phyloP scores from a whole-genome alignment of 1,139 yeast species.

The Debaryomyces sp. region DNA sequence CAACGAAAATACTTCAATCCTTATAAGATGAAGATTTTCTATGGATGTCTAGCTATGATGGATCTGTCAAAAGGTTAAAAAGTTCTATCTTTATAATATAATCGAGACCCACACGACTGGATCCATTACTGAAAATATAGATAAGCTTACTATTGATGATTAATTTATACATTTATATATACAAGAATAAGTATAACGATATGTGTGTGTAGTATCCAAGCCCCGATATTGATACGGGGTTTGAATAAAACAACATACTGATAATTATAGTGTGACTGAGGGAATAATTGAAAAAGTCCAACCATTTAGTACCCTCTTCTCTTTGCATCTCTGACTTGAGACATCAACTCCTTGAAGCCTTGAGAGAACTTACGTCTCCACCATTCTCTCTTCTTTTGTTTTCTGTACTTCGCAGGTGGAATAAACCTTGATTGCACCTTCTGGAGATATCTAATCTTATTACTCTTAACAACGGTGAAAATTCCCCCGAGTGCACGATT shows the following conservation, averaged over 20 bases:
- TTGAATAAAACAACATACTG: background rate
- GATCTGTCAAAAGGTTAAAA: background rate
- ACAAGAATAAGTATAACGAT: slow-evolving; percentile 1
- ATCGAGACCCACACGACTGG: slow-evolving; percentile 3
- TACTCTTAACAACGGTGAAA: slow-evolving; percentile 26
- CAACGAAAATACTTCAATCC: background rate
- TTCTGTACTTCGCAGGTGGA: slow-evolving; percentile 47
- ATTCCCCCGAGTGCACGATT: slow-evolving; percentile 31
- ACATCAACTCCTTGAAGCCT: slow-evolving; percentile 47
- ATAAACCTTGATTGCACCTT: slow-evolving; percentile 43
- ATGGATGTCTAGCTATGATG: background rate
- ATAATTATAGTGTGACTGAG: background rate
- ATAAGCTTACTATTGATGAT: background rate
- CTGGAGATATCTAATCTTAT: slow-evolving; percentile 37
- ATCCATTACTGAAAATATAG: background rate
- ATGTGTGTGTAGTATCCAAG: background rate
- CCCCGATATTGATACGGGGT: background rate
- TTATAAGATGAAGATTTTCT: background rate
- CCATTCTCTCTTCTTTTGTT: slow-evolving; percentile 50
- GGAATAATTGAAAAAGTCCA: background rate
- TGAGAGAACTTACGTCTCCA: slow-evolving; percentile 47
- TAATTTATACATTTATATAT: slow-evolving; percentile 3
- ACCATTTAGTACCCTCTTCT: slow-evolving; percentile 48
- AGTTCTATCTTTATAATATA: background rate
- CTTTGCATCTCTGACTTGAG: slow-evolving; percentile 48